A percentile compares a stretch with the other conserved stretches of the same genome.
Evolutionary conservation across 257 asterid species (phyloP).

Genomic region (Linaria vulgaris): DNA sequence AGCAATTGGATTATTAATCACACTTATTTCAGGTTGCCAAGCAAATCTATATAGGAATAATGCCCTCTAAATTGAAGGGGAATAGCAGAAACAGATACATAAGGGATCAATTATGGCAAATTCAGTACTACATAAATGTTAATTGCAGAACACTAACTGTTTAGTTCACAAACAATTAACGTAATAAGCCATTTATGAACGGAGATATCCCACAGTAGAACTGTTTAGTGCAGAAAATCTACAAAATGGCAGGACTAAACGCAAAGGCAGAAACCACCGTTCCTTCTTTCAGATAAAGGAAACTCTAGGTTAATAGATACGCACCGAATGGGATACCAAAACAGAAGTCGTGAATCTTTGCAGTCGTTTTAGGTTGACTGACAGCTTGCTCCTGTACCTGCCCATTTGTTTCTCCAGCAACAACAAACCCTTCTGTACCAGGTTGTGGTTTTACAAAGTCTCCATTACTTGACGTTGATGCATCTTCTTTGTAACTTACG

Average conservation of each 20-base stretch:
- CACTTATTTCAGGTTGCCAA: neutral
- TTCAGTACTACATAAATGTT: neutral
- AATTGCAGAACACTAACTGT: neutral
- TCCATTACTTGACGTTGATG: conserved; percentile 43
- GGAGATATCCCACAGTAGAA: neutral
- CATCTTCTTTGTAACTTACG: conserved; percentile 45
- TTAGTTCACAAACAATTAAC: neutral
- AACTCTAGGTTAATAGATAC: conserved; percentile 25
- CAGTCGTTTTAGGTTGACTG: conserved; percentile 54
- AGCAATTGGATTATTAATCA: neutral
- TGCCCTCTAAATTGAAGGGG: neutral
- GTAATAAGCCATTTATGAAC: conserved; percentile 8
- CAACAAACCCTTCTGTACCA: conserved; percentile 34
- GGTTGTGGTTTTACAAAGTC: conserved; percentile 40
- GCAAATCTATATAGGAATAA: neutral
- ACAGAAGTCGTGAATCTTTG: conserved; percentile 91
- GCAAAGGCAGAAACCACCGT: conserved; percentile 9
- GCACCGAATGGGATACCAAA: conserved; percentile 92
- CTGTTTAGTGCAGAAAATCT: neutral
- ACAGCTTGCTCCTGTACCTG: conserved; percentile 34
- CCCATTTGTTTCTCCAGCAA: conserved; percentile 38
- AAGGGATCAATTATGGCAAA: neutral
- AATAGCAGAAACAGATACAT: too few relatives aligned
- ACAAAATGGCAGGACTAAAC: conserved; percentile 1
- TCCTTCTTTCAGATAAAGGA: neutral